Percentiles rank a stretch among this genome's conserved stretches.
phyloP scores from a whole-genome alignment of 2,329 filamentous ascomycete species.

The Monilinia polystroma region DNA sequence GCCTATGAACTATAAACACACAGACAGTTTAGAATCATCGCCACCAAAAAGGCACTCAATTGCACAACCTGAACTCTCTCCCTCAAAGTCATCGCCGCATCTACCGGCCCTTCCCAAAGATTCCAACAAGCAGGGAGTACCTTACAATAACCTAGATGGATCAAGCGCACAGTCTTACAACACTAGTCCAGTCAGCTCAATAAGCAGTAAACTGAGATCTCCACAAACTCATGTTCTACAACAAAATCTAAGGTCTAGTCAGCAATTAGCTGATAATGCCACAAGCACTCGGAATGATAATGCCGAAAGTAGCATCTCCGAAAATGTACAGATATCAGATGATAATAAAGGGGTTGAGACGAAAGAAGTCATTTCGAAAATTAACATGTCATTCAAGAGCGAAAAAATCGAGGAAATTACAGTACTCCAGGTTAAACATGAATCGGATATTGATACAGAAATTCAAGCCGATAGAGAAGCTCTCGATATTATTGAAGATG shows the following conservation, averaged over 20 bases:
- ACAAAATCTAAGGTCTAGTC: neutral
- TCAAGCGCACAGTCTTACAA: constrained; percentile 21
- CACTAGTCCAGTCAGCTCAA: neutral
- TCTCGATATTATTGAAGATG: neutral
- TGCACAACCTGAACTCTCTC: neutral
- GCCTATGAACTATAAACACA: neutral
- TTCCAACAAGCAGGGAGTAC: neutral
- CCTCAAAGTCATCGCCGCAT: neutral
- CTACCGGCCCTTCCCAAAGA: neutral
- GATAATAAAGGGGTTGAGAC: neutral
- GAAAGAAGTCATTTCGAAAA: neutral
- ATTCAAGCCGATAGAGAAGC: neutral
- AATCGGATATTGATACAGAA: neutral
- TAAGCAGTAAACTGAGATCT: neutral
- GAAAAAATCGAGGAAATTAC: neutral
- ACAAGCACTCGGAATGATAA: neutral
- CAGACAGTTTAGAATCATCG: constrained; percentile 4
- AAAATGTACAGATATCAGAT: neutral
- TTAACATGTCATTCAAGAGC: no score
- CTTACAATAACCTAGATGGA: neutral
- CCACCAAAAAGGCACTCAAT: neutral
- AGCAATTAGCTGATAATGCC: neutral
- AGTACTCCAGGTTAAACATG: neutral
- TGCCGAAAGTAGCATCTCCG: neutral
- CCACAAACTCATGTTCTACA: neutral